A percentile compares a stretch with the other conserved stretches of the same genome.
phyloP scores from a whole-genome alignment of 805 yeast genomes.

The Wickerhamiella vanderwaltii region DNA sequence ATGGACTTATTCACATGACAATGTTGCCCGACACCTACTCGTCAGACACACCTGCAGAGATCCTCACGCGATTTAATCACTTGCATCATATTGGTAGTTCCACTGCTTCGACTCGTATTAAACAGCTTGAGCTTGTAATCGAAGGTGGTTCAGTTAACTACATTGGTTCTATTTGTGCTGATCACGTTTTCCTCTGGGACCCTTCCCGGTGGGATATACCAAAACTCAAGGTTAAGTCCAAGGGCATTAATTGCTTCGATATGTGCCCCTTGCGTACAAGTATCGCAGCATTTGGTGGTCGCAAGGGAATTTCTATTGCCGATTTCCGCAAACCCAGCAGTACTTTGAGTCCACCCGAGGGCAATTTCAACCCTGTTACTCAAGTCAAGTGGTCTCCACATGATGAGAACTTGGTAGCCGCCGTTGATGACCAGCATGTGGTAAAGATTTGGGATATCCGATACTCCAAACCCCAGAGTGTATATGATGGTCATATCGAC shows the following conservation, averaged over 20 bases:
- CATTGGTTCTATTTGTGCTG: conserved; percentile 51
- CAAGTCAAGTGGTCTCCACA: conserved; percentile 51
- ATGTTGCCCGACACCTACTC: conserved; percentile 46
- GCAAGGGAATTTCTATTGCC: conserved; percentile 60
- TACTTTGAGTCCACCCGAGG: conserved; percentile 34
- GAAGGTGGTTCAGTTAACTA: conserved; percentile 36
- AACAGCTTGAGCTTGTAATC: conserved; percentile 31
- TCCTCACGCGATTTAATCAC: conserved; percentile 70
- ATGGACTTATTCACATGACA: conserved; percentile 63
- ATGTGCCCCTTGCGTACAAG: conserved; percentile 37
- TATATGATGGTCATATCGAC: conserved; percentile 45
- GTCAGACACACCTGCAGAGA: conserved; percentile 47
- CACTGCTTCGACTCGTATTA: conserved; percentile 25
- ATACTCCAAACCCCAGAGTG: conserved; percentile 39
- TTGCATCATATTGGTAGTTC: conserved; percentile 40
- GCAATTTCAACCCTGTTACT: conserved; percentile 29
- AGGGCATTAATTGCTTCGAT: conserved; percentile 42
- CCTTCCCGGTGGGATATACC: conserved; percentile 48
- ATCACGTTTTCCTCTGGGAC: conserved; percentile 70
- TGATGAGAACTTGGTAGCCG: conserved; percentile 50
- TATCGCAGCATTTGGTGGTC: conserved; percentile 45
- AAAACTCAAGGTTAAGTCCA: conserved; percentile 37
- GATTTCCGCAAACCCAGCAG: conserved; percentile 49
- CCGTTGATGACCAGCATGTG: conserved; percentile 41
- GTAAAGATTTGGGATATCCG: conserved; percentile 70